phyloP scores from a whole-genome alignment of 1,284 basidiomycete genomes.

The Papiliotrema terrestris region DNA sequence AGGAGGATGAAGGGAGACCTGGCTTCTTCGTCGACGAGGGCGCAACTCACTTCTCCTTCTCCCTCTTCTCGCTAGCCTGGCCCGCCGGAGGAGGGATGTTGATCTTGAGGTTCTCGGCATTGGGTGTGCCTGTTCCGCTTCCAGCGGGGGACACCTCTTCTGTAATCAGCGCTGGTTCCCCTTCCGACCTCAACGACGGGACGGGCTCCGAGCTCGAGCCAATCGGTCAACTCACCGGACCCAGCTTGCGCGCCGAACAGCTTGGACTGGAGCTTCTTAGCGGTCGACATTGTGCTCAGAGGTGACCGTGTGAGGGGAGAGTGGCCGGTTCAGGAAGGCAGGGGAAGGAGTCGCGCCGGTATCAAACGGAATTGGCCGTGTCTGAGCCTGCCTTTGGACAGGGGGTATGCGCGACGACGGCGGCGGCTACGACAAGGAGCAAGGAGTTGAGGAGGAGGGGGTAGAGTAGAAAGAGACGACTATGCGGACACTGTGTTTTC shows the following conservation, averaged over 20 bases:
- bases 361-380: no score
- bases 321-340: neutral
- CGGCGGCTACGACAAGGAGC: no score
- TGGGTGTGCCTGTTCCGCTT: constrained; percentile 5
- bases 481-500: no score
- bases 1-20: neutral
- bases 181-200: no score
- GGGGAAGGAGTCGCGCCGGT: neutral
- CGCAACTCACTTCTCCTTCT: constrained; percentile 41
- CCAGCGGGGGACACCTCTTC: constrained; percentile 5
- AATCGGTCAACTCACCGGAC: constrained; percentile 2
- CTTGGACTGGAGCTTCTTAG: constrained; percentile 69
- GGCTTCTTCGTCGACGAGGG: neutral
- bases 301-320: neutral
- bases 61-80: constrained; percentile 53
- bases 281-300: constrained; percentile 28
- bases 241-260: constrained; percentile 57
- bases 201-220: no score
- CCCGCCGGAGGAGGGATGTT: constrained; percentile 64
- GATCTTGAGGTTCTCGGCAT: constrained; percentile 58
- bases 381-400: no score
- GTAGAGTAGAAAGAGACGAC: neutral
- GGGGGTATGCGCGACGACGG: no score
- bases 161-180: neutral
- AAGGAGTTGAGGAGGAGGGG: neutral